Percentiles rank a stretch among this genome's conserved stretches.
Conservation (phyloP, 169 alveolate genomes). For the Babesia bigemina region DNA sequence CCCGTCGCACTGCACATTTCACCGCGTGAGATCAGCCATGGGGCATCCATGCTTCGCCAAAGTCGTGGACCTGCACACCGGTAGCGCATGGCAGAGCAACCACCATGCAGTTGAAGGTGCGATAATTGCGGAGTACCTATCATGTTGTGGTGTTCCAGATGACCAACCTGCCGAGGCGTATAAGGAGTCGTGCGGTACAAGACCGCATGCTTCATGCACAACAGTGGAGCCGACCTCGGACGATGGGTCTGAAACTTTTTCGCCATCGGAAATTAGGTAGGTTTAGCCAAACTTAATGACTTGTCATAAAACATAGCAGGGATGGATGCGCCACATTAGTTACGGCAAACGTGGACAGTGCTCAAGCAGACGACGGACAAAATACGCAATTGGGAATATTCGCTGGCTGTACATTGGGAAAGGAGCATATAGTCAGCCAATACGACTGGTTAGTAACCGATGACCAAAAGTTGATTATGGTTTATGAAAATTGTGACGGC, state of each 20-base stretch:
- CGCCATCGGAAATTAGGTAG: too few relatives aligned
- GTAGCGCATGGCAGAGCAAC: not conserved
- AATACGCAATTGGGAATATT: not conserved
- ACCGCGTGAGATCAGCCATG: constrained; percentile 7
- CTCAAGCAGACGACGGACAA: not conserved
- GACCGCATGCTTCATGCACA: too few relatives aligned
- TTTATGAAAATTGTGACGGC: constrained; percentile 34
- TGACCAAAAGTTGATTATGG: constrained; percentile 2
- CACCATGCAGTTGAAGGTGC: not conserved
- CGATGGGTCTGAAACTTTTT: too few relatives aligned
- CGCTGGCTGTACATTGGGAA: not conserved
- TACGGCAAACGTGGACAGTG: not conserved
- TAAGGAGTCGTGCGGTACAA: not conserved
- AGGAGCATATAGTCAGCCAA: not conserved
- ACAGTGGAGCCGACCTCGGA: too few relatives aligned
- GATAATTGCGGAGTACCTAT: constrained; percentile 6
- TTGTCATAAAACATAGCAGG: not conserved
- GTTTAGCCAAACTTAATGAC: not conserved
- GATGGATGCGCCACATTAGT: not conserved
- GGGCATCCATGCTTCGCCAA: constrained; percentile 21
- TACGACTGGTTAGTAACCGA: constrained; percentile 1
- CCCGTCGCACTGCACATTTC: not conserved
- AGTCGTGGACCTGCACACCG: constrained; percentile 7
- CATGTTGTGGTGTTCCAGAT: not conserved
- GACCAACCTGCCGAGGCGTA: not conserved